These are phyloP conservation scores for Thermoascus crustaceus DNA, from an alignment of 2,329 filamentous ascomycete species.

Conservation along the genomic window DNA sequence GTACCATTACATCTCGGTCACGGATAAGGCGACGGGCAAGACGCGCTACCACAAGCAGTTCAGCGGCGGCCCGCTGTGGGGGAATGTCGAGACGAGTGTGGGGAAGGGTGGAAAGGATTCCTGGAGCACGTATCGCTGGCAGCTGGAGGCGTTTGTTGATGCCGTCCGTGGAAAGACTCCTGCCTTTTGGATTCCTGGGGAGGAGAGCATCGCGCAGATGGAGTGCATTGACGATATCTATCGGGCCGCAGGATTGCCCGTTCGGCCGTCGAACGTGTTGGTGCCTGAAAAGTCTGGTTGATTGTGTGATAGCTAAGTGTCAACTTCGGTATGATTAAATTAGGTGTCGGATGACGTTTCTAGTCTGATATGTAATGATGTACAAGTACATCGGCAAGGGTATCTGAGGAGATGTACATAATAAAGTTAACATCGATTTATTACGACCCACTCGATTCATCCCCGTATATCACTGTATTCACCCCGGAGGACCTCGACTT, in stretches of 20 bases:
- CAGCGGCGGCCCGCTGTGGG: conserved; percentile 23
- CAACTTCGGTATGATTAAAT: no score
- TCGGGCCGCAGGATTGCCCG: conserved; percentile 12
- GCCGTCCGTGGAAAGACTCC: conserved; percentile 27
- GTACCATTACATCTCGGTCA: conserved; percentile 25
- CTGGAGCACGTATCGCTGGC: conserved; percentile 41
- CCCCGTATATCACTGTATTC: no score
- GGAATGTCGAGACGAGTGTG: conserved; percentile 19
- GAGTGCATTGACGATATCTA: conserved; percentile 21
- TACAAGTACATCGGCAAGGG: no score
- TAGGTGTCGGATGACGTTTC: no score
- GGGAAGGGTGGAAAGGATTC: conserved; percentile 28
- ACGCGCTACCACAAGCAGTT: conserved; percentile 18
- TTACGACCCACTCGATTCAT: no score
- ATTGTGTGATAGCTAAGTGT: background rate
- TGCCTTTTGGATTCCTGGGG: conserved; percentile 31
- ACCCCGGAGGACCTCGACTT: no score
- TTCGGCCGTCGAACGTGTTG: conserved; percentile 8
- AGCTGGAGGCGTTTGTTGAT: conserved; percentile 45
- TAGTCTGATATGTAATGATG: no score
- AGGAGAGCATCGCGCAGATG: conserved; percentile 41
- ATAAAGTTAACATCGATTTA: no score
- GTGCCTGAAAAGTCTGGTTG: background rate
- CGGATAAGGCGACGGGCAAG: conserved; percentile 20
- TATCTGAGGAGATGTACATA: no score